Conservation (phyloP, 176 grass and related monocot species). For the Raddia guianensis region DNA sequence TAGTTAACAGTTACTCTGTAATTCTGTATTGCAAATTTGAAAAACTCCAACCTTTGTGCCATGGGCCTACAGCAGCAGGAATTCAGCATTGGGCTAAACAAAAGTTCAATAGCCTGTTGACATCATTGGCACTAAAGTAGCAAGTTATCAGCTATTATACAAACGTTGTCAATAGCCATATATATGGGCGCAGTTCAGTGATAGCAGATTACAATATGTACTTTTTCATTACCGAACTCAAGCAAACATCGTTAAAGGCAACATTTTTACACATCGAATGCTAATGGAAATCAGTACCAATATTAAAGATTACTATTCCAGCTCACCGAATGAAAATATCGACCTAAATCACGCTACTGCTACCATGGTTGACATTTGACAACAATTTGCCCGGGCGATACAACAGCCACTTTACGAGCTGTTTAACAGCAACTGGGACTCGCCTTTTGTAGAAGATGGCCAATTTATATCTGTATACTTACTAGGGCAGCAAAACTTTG, state of each 20-base stretch:
- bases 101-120: not conserved
- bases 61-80: not conserved
- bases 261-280: conserved; percentile 3
- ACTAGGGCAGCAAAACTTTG: not conserved
- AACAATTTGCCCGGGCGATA: not conserved
- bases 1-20: not conserved
- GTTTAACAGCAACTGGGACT: not conserved
- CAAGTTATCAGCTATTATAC: not conserved
- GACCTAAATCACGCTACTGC: conserved; percentile 1
- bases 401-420: not conserved
- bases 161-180: not conserved
- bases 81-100: not conserved
- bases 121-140: not conserved
- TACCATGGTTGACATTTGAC: conserved; percentile 17
- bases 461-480: conserved; percentile 38
- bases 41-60: not conserved
- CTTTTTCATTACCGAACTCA: not conserved
- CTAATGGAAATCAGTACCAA: not conserved
- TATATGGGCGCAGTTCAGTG: not conserved
- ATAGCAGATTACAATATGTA: conserved; percentile 8
- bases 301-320: not conserved
- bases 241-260: conserved; percentile 13
- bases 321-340: conserved; percentile 14
- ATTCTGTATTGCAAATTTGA: not conserved
- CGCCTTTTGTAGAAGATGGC: conserved; percentile 21